Evolutionary conservation across 1,284 basidiomycete species (phyloP), one percentile per base, ranked within the genome.

Genomic region (Microbotryum intermedium): DNA sequence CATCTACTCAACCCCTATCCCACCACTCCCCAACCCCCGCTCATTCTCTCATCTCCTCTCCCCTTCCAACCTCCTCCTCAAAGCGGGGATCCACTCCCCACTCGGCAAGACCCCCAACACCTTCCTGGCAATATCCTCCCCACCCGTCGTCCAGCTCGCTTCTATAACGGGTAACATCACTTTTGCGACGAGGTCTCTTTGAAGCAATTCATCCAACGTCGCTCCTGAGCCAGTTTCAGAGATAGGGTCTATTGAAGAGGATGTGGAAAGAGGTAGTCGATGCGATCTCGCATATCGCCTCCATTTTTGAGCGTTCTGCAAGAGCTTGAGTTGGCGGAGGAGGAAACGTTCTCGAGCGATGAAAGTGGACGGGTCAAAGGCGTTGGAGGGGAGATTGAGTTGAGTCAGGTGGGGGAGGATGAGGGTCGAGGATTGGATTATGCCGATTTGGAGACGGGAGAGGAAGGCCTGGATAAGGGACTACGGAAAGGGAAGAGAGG

Each of bases 111-210:
- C 23, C 6, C 46, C 55, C 7, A 62, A 28, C 63, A 88, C 89
- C 80, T 83, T 83, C 53, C 76, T 76, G 61, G 83, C 79, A 61
- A 84, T 76, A 52, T 83, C 83, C 71, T 85, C 81, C 2, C 90
- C 91, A 18, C 92, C 91, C 34, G 88, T 86, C 39, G 90, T 87
- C 92, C 92, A 95, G 6, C 86, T 86, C 57, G 79, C 81, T 63
- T 84, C 81, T 6, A 90, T 82, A 21, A 89, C 78, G 1, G 83
- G 83, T 50, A 87, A 68, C 52, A 93, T 78, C 20, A 90, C 73
- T 60, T 78, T 78, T 20, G 76, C 79, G 18, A 84, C 79, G 49
- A 89, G 74, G 60, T 80, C 77, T 4, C 79, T 80, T 18, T 85
- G 73, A 3, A 82, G 80, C 63, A 81, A 81, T 50, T 80, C 79